Conservation (phyloP, 306 rosid genomes). For the Psophocarpus tetragonolobus region DNA sequence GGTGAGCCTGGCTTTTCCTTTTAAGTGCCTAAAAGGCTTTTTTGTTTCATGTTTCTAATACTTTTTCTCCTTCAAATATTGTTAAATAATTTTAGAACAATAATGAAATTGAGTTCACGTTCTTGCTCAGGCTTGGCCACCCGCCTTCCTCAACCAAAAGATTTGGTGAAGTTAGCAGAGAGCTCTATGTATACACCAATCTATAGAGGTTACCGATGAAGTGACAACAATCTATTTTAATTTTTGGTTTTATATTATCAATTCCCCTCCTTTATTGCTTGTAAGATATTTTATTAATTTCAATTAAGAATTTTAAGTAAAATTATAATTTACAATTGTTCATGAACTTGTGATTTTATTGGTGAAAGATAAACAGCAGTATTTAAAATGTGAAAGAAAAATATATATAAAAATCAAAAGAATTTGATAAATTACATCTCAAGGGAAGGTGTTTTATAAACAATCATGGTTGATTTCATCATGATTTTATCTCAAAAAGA, state of each 20-base stretch:
- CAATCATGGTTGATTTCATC: no score
- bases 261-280: background rate
- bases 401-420: no score
- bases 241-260: conserved; percentile 9
- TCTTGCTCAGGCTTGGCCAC: conserved; percentile 78
- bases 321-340: no score
- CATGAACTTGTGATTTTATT: no score
- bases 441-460: no score
- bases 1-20: conserved; percentile 50
- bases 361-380: no score
- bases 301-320: conserved; percentile 20
- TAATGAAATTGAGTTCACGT: conserved; percentile 16
- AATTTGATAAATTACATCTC: no score
- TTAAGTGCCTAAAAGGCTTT: background rate
- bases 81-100: background rate
- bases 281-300: conserved; percentile 24
- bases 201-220: conserved; percentile 73
- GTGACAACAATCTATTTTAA: background rate
- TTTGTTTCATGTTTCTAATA: background rate
- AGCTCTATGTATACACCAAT: conserved; percentile 88
- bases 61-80: background rate
- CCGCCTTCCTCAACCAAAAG: conserved; percentile 83
- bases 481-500: no score
- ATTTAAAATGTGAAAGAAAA: no score
- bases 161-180: conserved; percentile 80